These are phyloP conservation scores for Candida ulmi DNA, from an alignment of 805 yeast species.

Conservation along the genomic window DNA sequence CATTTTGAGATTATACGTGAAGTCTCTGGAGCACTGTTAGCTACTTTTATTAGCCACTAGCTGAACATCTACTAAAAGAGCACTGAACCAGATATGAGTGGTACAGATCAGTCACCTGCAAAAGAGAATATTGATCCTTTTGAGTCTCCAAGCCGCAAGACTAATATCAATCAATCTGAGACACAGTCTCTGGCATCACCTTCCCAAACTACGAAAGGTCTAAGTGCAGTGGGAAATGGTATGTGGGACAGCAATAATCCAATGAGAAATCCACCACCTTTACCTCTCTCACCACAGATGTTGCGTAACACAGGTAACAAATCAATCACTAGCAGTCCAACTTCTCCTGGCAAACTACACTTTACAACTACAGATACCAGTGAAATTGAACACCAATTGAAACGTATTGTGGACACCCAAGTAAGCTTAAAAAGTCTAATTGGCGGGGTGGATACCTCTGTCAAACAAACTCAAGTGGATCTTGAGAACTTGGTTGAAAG, in stretches of 20 bases:
- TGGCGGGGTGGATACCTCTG: constrained; percentile 18
- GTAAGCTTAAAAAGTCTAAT: constrained; percentile 25
- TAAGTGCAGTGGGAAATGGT: background rate
- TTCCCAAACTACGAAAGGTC: constrained; percentile 4
- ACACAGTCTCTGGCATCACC: constrained; percentile 11
- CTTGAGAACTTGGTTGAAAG: constrained; percentile 22
- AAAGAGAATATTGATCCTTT: constrained; percentile 15
- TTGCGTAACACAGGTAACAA: constrained; percentile 20
- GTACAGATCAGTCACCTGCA: background rate
- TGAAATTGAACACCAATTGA: constrained; percentile 22
- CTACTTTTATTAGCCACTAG: no score
- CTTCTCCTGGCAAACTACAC: constrained; percentile 20
- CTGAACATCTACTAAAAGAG: no score
- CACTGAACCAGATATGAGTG: background rate
- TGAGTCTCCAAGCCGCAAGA: constrained; percentile 9
- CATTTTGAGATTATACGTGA: background rate
- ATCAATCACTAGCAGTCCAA: constrained; percentile 6
- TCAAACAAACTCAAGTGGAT: constrained; percentile 23
- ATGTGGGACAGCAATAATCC: constrained; percentile 39
- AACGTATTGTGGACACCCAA: constrained; percentile 25
- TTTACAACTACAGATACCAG: constrained; percentile 13
- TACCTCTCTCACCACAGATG: constrained; percentile 35
- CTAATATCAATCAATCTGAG: background rate
- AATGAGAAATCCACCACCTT: constrained; percentile 33
- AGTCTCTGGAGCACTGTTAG: no score